Conservation (phyloP, 306 rosid species). For the Ormosia semicastrata region DNA sequence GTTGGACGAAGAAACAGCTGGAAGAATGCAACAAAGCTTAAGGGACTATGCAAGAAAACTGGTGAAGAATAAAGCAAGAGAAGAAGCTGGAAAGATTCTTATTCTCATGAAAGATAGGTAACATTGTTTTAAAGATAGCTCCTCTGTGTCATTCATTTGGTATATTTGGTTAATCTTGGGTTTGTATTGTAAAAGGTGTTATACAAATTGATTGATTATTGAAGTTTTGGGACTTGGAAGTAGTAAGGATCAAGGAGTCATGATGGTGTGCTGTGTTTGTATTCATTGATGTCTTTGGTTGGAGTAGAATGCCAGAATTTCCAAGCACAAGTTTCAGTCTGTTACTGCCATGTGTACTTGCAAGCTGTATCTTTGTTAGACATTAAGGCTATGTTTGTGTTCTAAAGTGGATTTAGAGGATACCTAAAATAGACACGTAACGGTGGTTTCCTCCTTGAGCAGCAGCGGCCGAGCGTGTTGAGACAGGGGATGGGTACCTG, state of each 20-base stretch:
- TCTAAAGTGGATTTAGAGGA: too few relatives aligned
- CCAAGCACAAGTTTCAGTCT: constrained; percentile 1
- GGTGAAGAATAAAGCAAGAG: constrained; percentile 78
- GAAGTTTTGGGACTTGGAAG: background rate
- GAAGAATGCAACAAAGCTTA: constrained; percentile 50
- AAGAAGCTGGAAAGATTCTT: constrained; percentile 77
- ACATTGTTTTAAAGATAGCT: background rate
- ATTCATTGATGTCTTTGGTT: background rate
- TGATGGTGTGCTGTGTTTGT: background rate
- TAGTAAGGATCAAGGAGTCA: background rate
- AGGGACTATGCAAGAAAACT: constrained; percentile 65
- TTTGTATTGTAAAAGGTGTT: background rate
- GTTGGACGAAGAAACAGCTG: constrained; percentile 56
- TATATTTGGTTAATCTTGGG: background rate
- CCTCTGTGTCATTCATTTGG: background rate
- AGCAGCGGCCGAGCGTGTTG: too few relatives aligned
- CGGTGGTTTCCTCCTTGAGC: too few relatives aligned
- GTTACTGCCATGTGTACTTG: background rate
- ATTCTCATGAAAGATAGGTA: constrained; percentile 93
- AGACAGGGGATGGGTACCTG: too few relatives aligned
- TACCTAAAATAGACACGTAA: too few relatives aligned
- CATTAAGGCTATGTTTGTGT: too few relatives aligned
- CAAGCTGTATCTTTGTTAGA: background rate
- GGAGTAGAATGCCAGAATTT: background rate
- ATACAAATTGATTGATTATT: constrained; percentile 1